These are phyloP conservation scores for Penicillium argentinense DNA, from an alignment of 495 filamentous ascomycete species.

Conservation along the genomic window DNA sequence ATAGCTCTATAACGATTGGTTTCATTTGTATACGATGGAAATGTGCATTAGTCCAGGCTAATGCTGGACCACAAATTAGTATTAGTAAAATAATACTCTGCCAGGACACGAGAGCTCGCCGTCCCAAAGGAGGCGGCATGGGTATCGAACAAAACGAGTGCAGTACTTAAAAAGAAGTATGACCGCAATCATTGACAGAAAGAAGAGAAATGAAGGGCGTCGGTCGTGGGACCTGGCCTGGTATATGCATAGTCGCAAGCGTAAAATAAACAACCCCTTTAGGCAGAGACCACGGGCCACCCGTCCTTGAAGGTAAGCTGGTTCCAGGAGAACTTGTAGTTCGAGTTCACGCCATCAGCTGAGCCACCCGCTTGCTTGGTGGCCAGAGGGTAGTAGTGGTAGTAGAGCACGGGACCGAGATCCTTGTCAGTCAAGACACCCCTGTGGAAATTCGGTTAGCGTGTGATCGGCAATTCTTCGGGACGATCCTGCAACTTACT, in stretches of 20 bases:
- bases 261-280: not conserved
- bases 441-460: slow-evolving; percentile 15
- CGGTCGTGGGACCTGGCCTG: not conserved
- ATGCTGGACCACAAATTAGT: not conserved
- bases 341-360: slow-evolving; percentile 33
- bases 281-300: slow-evolving; percentile 48
- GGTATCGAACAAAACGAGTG: slow-evolving; percentile 29
- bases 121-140: slow-evolving; percentile 15
- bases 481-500: slow-evolving; percentile 31
- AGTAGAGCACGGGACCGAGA: slow-evolving; percentile 62
- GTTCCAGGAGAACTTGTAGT: slow-evolving; percentile 67
- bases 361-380: slow-evolving; percentile 56
- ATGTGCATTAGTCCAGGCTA: slow-evolving; percentile 13
- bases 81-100: slow-evolving; percentile 16
- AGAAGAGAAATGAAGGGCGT: slow-evolving; percentile 6
- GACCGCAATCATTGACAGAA: slow-evolving; percentile 26
- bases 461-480: not conserved
- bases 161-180: slow-evolving; percentile 20
- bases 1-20: not conserved
- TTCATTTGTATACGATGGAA: slow-evolving; percentile 4
- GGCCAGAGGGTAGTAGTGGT: slow-evolving; percentile 57
- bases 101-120: slow-evolving; percentile 10
- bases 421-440: slow-evolving; percentile 46
- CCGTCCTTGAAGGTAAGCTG: slow-evolving; percentile 56
- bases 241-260: not conserved